Percentiles rank a stretch among this genome's conserved stretches.
Conservation (phyloP, 2,329 filamentous ascomycete genomes). For the Trichoderma koningii region DNA sequence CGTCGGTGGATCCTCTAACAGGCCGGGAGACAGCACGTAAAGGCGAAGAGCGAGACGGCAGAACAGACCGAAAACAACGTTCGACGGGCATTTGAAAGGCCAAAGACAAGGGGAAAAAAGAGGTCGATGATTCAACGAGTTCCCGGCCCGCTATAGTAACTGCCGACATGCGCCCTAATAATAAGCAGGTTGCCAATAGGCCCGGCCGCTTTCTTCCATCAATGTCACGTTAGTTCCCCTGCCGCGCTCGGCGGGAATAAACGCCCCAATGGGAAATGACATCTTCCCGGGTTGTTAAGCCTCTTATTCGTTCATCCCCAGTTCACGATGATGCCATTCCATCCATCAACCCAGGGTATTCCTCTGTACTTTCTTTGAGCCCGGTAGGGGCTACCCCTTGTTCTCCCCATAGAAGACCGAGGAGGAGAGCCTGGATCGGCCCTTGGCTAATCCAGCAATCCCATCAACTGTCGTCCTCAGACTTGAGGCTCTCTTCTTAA, state of each 20-base stretch:
- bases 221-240: not conserved
- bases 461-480: too few species aligned
- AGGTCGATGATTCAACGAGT: not conserved
- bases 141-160: not conserved
- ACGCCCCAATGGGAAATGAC: not conserved
- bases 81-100: not conserved
- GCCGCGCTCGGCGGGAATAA: conserved; percentile 4
- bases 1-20: conserved; percentile 1
- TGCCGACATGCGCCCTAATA: not conserved
- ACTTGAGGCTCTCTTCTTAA: too few species aligned
- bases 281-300: not conserved
- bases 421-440: too few species aligned
- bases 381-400: too few species aligned
- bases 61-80: not conserved
- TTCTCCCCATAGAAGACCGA: too few species aligned
- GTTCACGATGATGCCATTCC: too few species aligned
- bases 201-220: not conserved
- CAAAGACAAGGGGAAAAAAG: not conserved
- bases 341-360: too few species aligned
- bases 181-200: not conserved
- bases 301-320: not conserved
- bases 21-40: not conserved
- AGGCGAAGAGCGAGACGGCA: conserved; percentile 15
- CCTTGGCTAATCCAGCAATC: too few species aligned
- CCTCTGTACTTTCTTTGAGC: too few species aligned